Evolutionary conservation across 352 stramenopile species (phyloP), one percentile per base, ranked within the genome.

Genomic region (Pythium pectinolyticum): DNA sequence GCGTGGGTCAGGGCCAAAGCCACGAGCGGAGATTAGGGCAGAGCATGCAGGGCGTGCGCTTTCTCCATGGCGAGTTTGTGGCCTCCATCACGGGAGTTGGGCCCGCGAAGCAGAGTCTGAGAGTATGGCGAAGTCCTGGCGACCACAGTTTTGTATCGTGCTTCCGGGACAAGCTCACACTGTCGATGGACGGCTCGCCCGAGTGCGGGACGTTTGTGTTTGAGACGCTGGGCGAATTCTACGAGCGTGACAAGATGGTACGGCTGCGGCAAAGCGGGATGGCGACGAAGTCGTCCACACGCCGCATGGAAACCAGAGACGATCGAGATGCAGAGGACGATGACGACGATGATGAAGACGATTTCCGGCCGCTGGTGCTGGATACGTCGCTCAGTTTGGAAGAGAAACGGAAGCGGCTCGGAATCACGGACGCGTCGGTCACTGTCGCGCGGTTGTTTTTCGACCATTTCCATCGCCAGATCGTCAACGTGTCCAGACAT

Each of bases 181-280:
- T 71, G 32, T 71, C 64, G n/a, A 48, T 71, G 22, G 64, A 71
- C 37, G 64, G 64, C 5, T 66, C 57, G 5, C 64, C 64, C 7
- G 64, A 71, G 34, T 71, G 64, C 45, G 53, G 57, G 1, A 19
- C 57, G 24, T 71, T 71, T 46, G 64, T 71, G 22, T 71, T 71
- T 53, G 64, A 71, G 52, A 66, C 57, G 6, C 19, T 71, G 27
- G 47, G 52, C 0, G 64, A 71, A 24, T 71, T 71, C 39, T 63
- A 66, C 37, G 64, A 71, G 12, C 57, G 57, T 52, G 63, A 70
- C 17, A 63, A 61, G 27, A 25, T 31, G 2, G 32, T 35, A 24
- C 50, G 50, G 20, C 27, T 35, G 17, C 31, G 37, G 20, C 43
- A 57, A 52, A 40, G n/a, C 8, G n/a, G 20, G 5, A 41, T 28